phyloP scores from a whole-genome alignment of 2,329 filamentous ascomycete genomes.

The Ceratocystis cacaofunesta region DNA sequence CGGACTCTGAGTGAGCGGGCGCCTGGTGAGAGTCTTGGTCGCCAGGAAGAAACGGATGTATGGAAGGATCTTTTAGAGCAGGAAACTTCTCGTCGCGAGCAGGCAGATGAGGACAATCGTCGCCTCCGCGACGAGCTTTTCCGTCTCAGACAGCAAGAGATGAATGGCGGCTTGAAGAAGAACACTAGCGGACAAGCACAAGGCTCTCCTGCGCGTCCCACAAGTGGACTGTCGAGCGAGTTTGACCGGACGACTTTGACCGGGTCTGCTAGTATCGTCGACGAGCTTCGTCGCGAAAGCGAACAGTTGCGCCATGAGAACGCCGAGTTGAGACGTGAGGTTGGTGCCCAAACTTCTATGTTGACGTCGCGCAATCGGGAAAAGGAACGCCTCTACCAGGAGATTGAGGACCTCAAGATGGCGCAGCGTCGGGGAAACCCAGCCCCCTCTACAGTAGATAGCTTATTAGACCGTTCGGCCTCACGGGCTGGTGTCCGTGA shows the following conservation, averaged over 20 bases:
- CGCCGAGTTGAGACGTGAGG: conserved; percentile 76
- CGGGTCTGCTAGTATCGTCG: conserved; percentile 51
- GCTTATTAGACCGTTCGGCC: conserved; percentile 84
- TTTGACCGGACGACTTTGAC: conserved; percentile 35
- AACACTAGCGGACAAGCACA: conserved; percentile 29
- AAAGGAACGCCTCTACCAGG: conserved; percentile 85
- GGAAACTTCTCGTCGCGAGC: conserved; percentile 75
- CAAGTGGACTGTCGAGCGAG: conserved; percentile 36
- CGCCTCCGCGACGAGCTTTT: conserved; percentile 72
- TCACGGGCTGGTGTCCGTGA: conserved; percentile 59
- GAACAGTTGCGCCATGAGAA: conserved; percentile 83
- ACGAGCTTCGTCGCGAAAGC: conserved; percentile 55
- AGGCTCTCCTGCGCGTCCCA: conserved; percentile 33
- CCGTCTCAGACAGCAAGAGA: conserved; percentile 46
- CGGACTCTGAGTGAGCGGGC: conserved; percentile 36
- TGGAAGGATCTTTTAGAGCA: conserved; percentile 92
- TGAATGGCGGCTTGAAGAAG: conserved; percentile 34
- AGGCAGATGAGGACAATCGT: conserved; percentile 78
- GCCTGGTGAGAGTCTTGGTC: conserved; percentile 34
- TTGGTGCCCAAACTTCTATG: conserved; percentile 94
- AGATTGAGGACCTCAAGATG: conserved; percentile 93
- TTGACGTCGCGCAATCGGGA: conserved; percentile 89
- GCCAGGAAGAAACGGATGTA: conserved; percentile 59
- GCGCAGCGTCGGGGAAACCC: conserved; percentile 53
- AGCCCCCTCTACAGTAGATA: conserved; percentile 59